Base-by-base conservation (phyloP, 164 flowering plant genomes). In the Vitis amurensis region DNA sequence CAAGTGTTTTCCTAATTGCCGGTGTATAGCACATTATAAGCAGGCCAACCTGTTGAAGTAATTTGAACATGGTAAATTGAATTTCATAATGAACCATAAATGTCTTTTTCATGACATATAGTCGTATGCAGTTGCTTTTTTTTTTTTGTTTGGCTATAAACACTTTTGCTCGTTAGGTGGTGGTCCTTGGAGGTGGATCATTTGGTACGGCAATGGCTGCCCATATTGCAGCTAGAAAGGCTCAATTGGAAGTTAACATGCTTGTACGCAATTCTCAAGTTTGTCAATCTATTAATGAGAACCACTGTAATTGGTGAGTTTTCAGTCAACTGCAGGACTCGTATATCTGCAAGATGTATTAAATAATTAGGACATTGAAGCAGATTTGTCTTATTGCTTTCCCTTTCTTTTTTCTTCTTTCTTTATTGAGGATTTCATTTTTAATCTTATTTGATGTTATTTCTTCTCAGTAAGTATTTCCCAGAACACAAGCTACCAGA, bases 161-260 rank as follows among this genome's bases (percentile, higher is more conserved):
- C 27, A 23, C 27, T 23, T 15, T 68, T 61, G 37, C 51, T 66
- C 23, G 50, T 52, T 70, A 94, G 98, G 91, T 94, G 60, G 98
- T 89, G 73, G 97, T 94, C 74, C 91, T 94, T 69, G 98, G 98
- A 56, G 98, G 98, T 75, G 98, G 98, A 56, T 94, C 98, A 27
- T 94, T 94, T 85, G 98, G 97, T 61, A 94, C 98, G 19, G 98
- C 98, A 64, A 92, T 94, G 97, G 98, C 97, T 51, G 93, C 98
- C 69, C 97, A 92, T 83, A 78, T 94, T 72, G 98, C 98, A 4
- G 77, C 71, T 17, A 82, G 83, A 64, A 94, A 94, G 81, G 76
- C 81, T 57, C 81, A 83, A 23, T 70, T 94, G 80, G 93, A 91
- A 78, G 98, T 94, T 65, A 78, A 74, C 70, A 85, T 94, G 91